Conservation (phyloP, 1,139 yeast genomes). For the Lizanozyma gosingica region DNA sequence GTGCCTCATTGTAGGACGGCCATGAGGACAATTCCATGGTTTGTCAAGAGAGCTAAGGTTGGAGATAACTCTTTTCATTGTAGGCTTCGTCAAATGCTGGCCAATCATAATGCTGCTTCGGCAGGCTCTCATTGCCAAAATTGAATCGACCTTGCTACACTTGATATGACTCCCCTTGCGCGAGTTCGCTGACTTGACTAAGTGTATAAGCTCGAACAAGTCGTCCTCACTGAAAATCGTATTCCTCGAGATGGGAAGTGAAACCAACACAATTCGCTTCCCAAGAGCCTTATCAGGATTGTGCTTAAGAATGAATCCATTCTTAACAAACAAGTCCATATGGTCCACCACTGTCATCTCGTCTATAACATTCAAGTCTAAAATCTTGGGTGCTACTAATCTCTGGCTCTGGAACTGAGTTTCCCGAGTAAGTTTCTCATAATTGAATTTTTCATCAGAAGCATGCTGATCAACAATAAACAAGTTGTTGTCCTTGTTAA, state of each 20-base stretch:
- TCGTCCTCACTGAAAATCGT: slow-evolving; percentile 60
- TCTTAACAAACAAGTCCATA: slow-evolving; percentile 45
- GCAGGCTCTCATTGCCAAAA: slow-evolving; percentile 94
- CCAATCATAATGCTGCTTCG: slow-evolving; percentile 94
- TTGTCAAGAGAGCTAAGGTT: slow-evolving; percentile 68
- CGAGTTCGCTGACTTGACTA: slow-evolving; percentile 33
- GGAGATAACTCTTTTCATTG: slow-evolving; percentile 62
- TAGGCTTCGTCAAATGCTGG: slow-evolving; percentile 42
- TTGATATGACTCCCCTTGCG: slow-evolving; percentile 34
- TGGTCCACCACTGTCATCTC: slow-evolving; percentile 62
- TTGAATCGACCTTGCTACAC: slow-evolving; percentile 70
- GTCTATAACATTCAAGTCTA: slow-evolving; percentile 71
- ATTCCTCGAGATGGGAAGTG: slow-evolving; percentile 69
- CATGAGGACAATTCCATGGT: slow-evolving; percentile 99
- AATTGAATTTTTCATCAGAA: slow-evolving; percentile 88
- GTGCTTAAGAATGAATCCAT: slow-evolving; percentile 63
- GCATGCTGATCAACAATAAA: slow-evolving; percentile 97
- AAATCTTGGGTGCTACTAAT: slow-evolving; percentile 52
- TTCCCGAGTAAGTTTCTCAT: slow-evolving; percentile 54
- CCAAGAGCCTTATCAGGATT: slow-evolving; percentile 49
- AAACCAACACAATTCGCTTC: slow-evolving; percentile 39
- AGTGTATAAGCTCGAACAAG: slow-evolving; percentile 64
- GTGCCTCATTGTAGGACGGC: slow-evolving; percentile 94
- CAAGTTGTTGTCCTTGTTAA: slow-evolving; percentile 48
- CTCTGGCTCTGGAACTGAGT: slow-evolving; percentile 60